phyloP scores from a whole-genome alignment of 2,329 filamentous ascomycete species.

The Xylariaceae sp. region DNA sequence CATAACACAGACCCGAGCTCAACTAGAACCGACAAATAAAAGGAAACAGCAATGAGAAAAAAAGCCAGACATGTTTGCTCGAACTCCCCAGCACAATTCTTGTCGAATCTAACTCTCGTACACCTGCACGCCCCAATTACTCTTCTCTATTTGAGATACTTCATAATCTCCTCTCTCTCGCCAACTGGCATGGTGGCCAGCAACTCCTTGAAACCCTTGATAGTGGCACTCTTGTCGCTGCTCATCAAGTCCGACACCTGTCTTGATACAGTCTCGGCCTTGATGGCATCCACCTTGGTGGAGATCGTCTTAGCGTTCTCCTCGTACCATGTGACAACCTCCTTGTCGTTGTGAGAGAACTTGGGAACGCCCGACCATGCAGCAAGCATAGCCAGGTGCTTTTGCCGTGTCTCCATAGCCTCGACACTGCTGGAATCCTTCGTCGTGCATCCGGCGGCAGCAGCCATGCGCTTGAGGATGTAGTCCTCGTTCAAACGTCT shows the following conservation, averaged over 20 bases:
- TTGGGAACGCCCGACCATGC: conserved; percentile 76
- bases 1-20: neutral
- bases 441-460: conserved; percentile 35
- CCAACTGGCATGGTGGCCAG: conserved; percentile 80
- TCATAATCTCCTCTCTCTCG: conserved; percentile 79
- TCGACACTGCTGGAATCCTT: conserved; percentile 30
- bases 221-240: conserved; percentile 56
- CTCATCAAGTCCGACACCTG: conserved; percentile 44
- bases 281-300: conserved; percentile 78
- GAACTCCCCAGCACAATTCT: neutral
- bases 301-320: conserved; percentile 80
- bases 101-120: neutral
- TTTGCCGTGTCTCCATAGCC: conserved; percentile 50
- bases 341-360: conserved; percentile 73
- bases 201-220: conserved; percentile 83
- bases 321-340: conserved; percentile 93
- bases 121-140: neutral
- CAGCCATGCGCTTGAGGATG: conserved; percentile 81
- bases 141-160: conserved; percentile 45
- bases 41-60: neutral
- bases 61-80: neutral
- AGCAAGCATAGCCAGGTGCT: conserved; percentile 68
- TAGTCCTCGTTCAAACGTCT: conserved; percentile 96
- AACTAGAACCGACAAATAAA: neutral
- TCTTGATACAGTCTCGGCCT: conserved; percentile 60